A percentile compares a stretch with the other conserved stretches of the same genome.
phyloP scores from a whole-genome alignment of 2,329 filamentous ascomycete species.

The Septoria linicola region DNA sequence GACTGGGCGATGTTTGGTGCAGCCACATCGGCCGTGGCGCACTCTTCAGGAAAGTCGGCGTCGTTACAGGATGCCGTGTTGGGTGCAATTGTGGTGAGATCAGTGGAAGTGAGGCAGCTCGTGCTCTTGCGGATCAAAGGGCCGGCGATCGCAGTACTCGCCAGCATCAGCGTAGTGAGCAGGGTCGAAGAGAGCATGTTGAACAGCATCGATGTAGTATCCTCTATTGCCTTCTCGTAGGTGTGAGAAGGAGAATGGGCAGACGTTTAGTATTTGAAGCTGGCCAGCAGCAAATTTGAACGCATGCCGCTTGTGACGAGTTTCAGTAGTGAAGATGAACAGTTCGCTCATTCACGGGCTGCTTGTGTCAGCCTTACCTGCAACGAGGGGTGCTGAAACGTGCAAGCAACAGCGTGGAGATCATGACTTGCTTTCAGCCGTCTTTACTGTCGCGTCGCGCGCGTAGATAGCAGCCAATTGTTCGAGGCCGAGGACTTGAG shows the following conservation, averaged over 20 bases:
- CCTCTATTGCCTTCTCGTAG: not conserved
- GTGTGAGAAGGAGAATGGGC: not conserved
- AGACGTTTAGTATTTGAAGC: no score
- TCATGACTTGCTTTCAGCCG: not conserved
- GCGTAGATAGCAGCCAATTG: no score
- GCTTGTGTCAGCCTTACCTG: constrained; percentile 1
- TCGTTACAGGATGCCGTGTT: constrained; percentile 54
- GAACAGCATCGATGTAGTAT: not conserved
- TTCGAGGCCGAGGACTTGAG: no score
- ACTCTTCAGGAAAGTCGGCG: constrained; percentile 55
- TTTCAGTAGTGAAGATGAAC: no score
- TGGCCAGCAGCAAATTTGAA: no score
- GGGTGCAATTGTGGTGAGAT: constrained; percentile 59
- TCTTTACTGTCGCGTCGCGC: no score
- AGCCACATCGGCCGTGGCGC: constrained; percentile 63
- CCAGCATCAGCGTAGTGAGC: constrained; percentile 6
- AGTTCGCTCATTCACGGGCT: no score
- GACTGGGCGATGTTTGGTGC: constrained; percentile 57
- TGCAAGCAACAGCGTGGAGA: not conserved
- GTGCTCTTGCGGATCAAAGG: constrained; percentile 7
- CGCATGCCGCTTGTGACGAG: no score
- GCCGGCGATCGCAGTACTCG: constrained; percentile 1
- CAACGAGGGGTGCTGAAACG: constrained; percentile 4
- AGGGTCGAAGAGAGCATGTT: constrained; percentile 11
- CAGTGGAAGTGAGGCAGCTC: constrained; percentile 37